Conservation (phyloP, 345 rosid genomes). For the Adansonia digitata region DNA sequence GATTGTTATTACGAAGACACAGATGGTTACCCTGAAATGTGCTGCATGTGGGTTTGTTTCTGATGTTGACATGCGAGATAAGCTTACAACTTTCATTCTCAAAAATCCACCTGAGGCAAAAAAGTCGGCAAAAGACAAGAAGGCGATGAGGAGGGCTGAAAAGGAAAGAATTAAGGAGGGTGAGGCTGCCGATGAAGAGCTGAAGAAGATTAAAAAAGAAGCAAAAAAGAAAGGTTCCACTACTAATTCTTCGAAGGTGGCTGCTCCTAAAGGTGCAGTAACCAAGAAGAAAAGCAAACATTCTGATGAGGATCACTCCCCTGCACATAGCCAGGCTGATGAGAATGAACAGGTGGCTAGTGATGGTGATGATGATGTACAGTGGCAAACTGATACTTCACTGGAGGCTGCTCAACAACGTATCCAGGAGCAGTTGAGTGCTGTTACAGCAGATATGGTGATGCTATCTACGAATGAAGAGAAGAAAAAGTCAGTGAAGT, state of each 20-base stretch:
- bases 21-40: slow-evolving; percentile 70
- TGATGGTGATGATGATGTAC: slow-evolving; percentile 46
- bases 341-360: slow-evolving; percentile 34
- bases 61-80: slow-evolving; percentile 85
- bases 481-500: slow-evolving; percentile 35
- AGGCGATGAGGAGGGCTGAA: slow-evolving; percentile 86
- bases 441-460: slow-evolving; percentile 90
- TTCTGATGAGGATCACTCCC: slow-evolving; percentile 76
- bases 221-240: slow-evolving; percentile 50
- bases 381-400: slow-evolving; percentile 89
- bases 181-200: slow-evolving; percentile 82
- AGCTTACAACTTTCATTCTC: slow-evolving; percentile 60
- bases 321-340: slow-evolving; percentile 39
- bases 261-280: slow-evolving; percentile 23
- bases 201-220: slow-evolving; percentile 59
- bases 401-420: slow-evolving; percentile 72
- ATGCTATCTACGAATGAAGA: slow-evolving; percentile 58
- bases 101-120: slow-evolving; percentile 77
- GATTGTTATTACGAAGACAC: slow-evolving; percentile 56
- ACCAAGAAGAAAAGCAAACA: slow-evolving; percentile 42
- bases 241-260: slow-evolving; percentile 35
- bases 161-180: slow-evolving; percentile 89
- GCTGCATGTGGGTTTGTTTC: slow-evolving; percentile 86
- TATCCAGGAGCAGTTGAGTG: slow-evolving; percentile 68
- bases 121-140: slow-evolving; percentile 63